Conservation (phyloP, 2,329 filamentous ascomycete species). For the Erysiphe neolycopersici region DNA sequence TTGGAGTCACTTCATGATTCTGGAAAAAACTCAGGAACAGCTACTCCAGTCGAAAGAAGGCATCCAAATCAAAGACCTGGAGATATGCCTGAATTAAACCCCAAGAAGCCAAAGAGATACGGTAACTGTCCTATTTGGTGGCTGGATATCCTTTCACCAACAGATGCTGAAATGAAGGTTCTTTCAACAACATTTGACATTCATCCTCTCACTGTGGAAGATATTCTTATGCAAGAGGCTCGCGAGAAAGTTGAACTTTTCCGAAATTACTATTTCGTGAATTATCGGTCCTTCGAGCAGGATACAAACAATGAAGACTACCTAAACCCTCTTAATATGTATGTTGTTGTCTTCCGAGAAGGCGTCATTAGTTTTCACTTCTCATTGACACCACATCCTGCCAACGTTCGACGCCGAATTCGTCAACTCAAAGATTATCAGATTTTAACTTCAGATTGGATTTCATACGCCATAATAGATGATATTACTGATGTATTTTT, state of each 20-base stretch:
- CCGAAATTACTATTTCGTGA: slow-evolving; percentile 94
- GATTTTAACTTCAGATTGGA: slow-evolving; percentile 86
- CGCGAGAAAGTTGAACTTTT: slow-evolving; percentile 97
- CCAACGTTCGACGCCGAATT: slow-evolving; percentile 81
- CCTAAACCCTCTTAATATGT: slow-evolving; percentile 89
- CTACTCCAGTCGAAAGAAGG: slow-evolving; percentile 6
- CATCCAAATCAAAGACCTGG: slow-evolving; percentile 13
- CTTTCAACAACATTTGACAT: slow-evolving; percentile 84
- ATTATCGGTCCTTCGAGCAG: slow-evolving; percentile 93
- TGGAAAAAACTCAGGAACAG: slow-evolving; percentile 5
- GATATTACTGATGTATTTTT: slow-evolving; percentile 95
- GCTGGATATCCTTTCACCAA: slow-evolving; percentile 78
- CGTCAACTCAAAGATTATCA: slow-evolving; percentile 86
- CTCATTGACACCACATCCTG: slow-evolving; percentile 81
- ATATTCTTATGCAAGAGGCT: slow-evolving; percentile 91
- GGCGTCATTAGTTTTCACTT: slow-evolving; percentile 94
- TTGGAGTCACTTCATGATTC: slow-evolving; percentile 2
- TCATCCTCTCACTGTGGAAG: slow-evolving; percentile 81
- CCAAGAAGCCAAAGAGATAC: slow-evolving; percentile 25
- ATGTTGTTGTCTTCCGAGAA: slow-evolving; percentile 87
- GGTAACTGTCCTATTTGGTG: slow-evolving; percentile 87
- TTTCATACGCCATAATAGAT: slow-evolving; percentile 92
- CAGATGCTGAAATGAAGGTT: slow-evolving; percentile 85
- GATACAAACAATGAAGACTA: slow-evolving; percentile 74
- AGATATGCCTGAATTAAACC: slow-evolving; percentile 7